phyloP scores from a whole-genome alignment of 2,329 filamentous ascomycete species.

The Cytospora chrysosperma region DNA sequence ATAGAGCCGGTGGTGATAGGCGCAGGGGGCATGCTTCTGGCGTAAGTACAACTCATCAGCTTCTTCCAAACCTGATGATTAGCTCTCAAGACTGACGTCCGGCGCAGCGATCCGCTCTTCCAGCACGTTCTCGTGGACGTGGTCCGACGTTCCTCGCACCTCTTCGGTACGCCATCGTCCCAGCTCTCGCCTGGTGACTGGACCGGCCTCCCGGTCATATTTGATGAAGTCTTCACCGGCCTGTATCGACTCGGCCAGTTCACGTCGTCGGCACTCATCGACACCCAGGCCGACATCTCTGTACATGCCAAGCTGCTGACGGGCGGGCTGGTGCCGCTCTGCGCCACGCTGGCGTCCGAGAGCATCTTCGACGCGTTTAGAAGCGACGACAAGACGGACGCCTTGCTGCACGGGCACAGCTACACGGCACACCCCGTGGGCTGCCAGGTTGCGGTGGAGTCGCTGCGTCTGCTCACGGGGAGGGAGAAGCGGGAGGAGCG shows the following conservation, averaged over 20 bases:
- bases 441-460: slow-evolving; percentile 72
- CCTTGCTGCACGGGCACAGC: slow-evolving; percentile 79
- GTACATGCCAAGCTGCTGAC: slow-evolving; percentile 84
- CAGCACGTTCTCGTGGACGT: slow-evolving; percentile 68
- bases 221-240: slow-evolving; percentile 86
- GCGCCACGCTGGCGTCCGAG: slow-evolving; percentile 71
- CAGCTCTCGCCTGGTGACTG: slow-evolving; percentile 44
- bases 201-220: slow-evolving; percentile 74
- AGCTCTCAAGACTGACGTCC: neutral
- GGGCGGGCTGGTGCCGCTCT: slow-evolving; percentile 74
- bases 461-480: slow-evolving; percentile 56
- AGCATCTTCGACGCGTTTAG: slow-evolving; percentile 71
- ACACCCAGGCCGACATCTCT: slow-evolving; percentile 68
- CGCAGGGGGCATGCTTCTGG: slow-evolving; percentile 80
- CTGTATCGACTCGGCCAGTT: slow-evolving; percentile 77
- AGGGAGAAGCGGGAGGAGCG: slow-evolving; percentile 60
- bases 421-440: slow-evolving; percentile 84
- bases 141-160: slow-evolving; percentile 57
- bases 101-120: slow-evolving; percentile 72
- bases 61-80: neutral
- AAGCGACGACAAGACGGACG: slow-evolving; percentile 72
- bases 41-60: slow-evolving; percentile 30
- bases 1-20: slow-evolving; percentile 80
- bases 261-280: slow-evolving; percentile 68
- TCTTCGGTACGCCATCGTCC: slow-evolving; percentile 46